Conservation (phyloP, 345 rosid species). For the Lepidium didymum region DNA sequence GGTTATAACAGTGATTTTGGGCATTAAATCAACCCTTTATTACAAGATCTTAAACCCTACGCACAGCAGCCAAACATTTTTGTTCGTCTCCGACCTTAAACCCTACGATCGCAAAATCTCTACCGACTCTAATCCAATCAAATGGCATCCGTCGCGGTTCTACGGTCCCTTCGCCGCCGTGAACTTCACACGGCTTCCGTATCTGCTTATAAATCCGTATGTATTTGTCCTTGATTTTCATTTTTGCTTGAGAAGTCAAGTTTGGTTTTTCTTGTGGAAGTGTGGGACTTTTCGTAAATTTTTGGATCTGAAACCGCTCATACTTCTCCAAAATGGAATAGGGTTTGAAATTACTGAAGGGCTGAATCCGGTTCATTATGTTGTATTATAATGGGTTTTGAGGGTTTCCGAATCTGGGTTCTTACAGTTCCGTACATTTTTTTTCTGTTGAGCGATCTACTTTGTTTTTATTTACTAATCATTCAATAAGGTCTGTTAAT, state of each 20-base stretch:
- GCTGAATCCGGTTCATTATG: neutral
- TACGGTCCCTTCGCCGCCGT: conserved; percentile 42
- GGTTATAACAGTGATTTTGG: neutral
- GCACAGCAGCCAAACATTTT: conserved; percentile 12
- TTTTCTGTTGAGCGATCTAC: neutral
- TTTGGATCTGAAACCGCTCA: neutral
- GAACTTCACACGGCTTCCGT: conserved; percentile 40
- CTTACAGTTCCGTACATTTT: neutral
- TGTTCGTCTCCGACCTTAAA: conserved; percentile 16
- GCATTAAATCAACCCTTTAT: neutral
- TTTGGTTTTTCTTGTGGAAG: neutral
- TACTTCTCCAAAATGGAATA: neutral
- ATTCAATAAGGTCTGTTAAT: neutral
- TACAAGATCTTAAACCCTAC: conserved; percentile 28
- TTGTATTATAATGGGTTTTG: neutral
- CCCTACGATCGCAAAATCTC: conserved; percentile 11
- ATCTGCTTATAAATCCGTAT: conserved; percentile 43
- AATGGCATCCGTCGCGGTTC: conserved; percentile 47
- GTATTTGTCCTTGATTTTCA: neutral
- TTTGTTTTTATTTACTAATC: neutral
- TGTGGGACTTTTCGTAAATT: neutral
- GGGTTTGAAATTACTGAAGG: neutral
- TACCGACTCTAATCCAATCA: neutral
- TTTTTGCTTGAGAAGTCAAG: neutral
- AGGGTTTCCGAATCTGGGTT: neutral